Evolutionary conservation across 2,329 filamentous ascomycete species (phyloP), one percentile per base, ranked within the genome.

Genomic region (Curvularia sp.): DNA sequence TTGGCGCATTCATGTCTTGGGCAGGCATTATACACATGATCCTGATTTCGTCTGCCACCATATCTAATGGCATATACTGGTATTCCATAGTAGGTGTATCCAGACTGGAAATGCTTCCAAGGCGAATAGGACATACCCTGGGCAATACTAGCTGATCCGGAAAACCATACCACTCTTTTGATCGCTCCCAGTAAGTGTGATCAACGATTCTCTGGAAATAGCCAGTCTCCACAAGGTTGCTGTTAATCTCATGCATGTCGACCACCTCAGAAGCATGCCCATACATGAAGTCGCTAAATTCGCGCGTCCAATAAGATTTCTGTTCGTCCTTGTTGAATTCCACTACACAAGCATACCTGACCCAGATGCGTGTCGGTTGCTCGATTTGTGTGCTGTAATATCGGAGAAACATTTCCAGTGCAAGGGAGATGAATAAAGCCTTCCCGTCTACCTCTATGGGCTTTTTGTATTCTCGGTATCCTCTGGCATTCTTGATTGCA

Each of bases 11-110:
- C 10, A 4, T 20, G 33, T 53, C 33, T 20, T 48, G 28, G 2
- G 55, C 55, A 35, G 58, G 54, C 58, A 57, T 54, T 10, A 60
- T 39, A n/a, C 54, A 57, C 4, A 60, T 60, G 15, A 60, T 42
- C 28, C 56, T 39, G 2, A 59, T 51, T n/a, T 59, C 56, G 41
- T 56, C 52, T 5, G 33, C 38, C 13, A 59, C 13, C 56, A 59
- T 49, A 18, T 59, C 44, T 26, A 62, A 24, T 22, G 55, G 51
- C 55, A 61, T 55, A 42, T 61, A 61, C n/a, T 47, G 51, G n/a
- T 46, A 61, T 3, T 44, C 15, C 28, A 33, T 33, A 6, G 42
- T 52, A 0, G 58, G 51, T 18, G 24, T 10, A 1, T 58, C 48
- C 5, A n/a, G 43, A 10, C 26, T 33, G 5, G 42, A 15, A 24